Conservation (phyloP, 495 filamentous ascomycete genomes). For the Hamigera avellanea region DNA sequence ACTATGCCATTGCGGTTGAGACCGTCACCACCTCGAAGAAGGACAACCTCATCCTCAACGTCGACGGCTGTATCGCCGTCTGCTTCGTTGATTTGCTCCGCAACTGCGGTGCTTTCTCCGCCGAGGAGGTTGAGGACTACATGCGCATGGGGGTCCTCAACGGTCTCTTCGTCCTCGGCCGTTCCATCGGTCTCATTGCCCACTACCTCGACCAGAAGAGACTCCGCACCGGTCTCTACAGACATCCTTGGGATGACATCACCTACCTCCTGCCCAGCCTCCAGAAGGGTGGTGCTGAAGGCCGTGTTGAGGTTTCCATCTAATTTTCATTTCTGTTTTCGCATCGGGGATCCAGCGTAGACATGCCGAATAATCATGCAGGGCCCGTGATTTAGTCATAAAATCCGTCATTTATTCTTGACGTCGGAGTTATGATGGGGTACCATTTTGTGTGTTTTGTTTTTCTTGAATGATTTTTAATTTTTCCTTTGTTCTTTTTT, state of each 20-base stretch:
- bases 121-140: slow-evolving; percentile 46
- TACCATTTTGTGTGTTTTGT: slow-evolving; percentile 23
- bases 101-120: slow-evolving; percentile 88
- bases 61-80: slow-evolving; percentile 94
- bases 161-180: slow-evolving; percentile 94
- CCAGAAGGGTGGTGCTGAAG: slow-evolving; percentile 64
- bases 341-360: slow-evolving; percentile 7
- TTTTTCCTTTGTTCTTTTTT: slow-evolving; percentile 18
- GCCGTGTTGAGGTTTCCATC: slow-evolving; percentile 80
- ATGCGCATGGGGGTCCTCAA: slow-evolving; percentile 92
- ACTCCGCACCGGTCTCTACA: slow-evolving; percentile 93
- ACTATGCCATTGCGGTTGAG: slow-evolving; percentile 97
- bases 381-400: slow-evolving; percentile 3
- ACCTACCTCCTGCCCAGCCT: slow-evolving; percentile 88
- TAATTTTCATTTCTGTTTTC: slow-evolving; percentile 29
- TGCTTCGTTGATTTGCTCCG: slow-evolving; percentile 97
- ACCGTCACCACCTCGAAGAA: slow-evolving; percentile 98
- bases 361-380: slow-evolving; percentile 8
- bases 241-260: slow-evolving; percentile 97
- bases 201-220: slow-evolving; percentile 99
- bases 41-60: slow-evolving; percentile 99
- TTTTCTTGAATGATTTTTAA: slow-evolving; percentile 19
- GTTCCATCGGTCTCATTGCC: slow-evolving; percentile 95
- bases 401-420: too few relatives aligned
- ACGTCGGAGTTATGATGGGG: slow-evolving; percentile 37